Evolutionary conservation across 2,329 filamentous ascomycete species (phyloP).

Genomic region (Sporothrix dimorphospora): DNA sequence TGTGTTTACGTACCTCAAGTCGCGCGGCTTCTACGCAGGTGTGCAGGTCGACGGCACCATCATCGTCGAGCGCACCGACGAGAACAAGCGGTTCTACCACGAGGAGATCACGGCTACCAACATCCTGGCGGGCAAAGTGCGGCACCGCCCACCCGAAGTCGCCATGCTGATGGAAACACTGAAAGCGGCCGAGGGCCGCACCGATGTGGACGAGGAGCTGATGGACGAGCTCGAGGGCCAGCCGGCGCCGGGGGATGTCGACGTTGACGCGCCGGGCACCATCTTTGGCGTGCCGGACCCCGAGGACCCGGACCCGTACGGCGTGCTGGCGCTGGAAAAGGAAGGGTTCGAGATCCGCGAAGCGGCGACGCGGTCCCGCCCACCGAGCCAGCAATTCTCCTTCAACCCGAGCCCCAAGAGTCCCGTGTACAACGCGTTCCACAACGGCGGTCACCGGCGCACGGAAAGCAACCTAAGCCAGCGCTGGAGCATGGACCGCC

Average conservation of each 20-base stretch:
- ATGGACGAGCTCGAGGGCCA: slow-evolving; percentile 43
- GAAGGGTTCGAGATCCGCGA: slow-evolving; percentile 45
- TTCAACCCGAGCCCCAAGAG: slow-evolving; percentile 44
- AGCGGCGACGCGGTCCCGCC: slow-evolving; percentile 42
- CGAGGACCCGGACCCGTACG: slow-evolving; percentile 46
- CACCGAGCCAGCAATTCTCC: slow-evolving; percentile 44
- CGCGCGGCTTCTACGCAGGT: slow-evolving; percentile 83
- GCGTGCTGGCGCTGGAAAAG: slow-evolving; percentile 43
- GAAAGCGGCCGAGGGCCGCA: slow-evolving; percentile 38
- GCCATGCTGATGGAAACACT: slow-evolving; percentile 36
- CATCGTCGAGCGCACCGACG: slow-evolving; percentile 80
- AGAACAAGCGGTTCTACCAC: slow-evolving; percentile 85
- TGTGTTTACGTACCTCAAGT: slow-evolving; percentile 78
- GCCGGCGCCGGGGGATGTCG: slow-evolving; percentile 44
- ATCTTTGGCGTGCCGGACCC: slow-evolving; percentile 45
- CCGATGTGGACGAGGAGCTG: slow-evolving; percentile 40
- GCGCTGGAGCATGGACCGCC: slow-evolving; percentile 10
- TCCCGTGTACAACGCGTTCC: slow-evolving; percentile 37
- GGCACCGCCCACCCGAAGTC: slow-evolving; percentile 30
- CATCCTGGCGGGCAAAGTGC: slow-evolving; percentile 53
- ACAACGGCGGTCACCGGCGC: slow-evolving; percentile 44
- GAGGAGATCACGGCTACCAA: slow-evolving; percentile 52
- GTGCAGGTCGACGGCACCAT: slow-evolving; percentile 86
- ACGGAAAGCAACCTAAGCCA: slow-evolving; percentile 11
- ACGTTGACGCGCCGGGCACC: slow-evolving; percentile 38